These are phyloP conservation scores for Gossypium davidsonii DNA, from an alignment of 441 rosid species.

Conservation along the genomic window DNA sequence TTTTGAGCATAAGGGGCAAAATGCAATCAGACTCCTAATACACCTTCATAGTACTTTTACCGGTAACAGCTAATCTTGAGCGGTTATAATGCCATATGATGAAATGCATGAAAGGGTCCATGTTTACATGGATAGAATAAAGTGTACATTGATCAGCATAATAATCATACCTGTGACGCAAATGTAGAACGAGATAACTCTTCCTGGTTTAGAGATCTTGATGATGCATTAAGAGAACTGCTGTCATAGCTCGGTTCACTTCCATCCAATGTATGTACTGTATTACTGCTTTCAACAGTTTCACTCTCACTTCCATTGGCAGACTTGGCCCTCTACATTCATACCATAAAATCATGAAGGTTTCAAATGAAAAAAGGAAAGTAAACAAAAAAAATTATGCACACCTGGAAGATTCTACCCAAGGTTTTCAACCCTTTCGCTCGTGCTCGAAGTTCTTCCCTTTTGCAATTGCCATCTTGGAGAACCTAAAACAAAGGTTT, in stretches of 20 bases:
- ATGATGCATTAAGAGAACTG: constrained; percentile 34
- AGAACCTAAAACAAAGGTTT: constrained; percentile 57
- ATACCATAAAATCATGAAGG: constrained; percentile 6
- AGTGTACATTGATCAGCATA: constrained; percentile 3
- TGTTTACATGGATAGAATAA: not conserved
- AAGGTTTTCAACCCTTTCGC: constrained; percentile 90
- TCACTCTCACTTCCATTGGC: constrained; percentile 56
- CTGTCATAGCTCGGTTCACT: constrained; percentile 30
- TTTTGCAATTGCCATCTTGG: constrained; percentile 74
- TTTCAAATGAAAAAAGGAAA: not conserved
- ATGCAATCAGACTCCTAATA: no score
- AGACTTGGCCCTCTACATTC: constrained; percentile 48
- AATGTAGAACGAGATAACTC: constrained; percentile 40
- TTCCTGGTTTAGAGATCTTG: constrained; percentile 30
- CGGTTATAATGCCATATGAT: not conserved
- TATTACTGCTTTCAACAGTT: constrained; percentile 23
- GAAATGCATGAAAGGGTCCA: not conserved
- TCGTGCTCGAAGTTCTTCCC: constrained; percentile 84
- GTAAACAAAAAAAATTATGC: constrained; percentile 10
- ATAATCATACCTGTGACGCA: constrained; percentile 49
- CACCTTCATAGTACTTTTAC: no score
- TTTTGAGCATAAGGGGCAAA: no score
- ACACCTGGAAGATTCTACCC: constrained; percentile 92
- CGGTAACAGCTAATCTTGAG: not conserved
- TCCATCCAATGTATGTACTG: constrained; percentile 47